Conservation (phyloP, 208 protist genomes). For the Trypanosoma cruzi region DNA sequence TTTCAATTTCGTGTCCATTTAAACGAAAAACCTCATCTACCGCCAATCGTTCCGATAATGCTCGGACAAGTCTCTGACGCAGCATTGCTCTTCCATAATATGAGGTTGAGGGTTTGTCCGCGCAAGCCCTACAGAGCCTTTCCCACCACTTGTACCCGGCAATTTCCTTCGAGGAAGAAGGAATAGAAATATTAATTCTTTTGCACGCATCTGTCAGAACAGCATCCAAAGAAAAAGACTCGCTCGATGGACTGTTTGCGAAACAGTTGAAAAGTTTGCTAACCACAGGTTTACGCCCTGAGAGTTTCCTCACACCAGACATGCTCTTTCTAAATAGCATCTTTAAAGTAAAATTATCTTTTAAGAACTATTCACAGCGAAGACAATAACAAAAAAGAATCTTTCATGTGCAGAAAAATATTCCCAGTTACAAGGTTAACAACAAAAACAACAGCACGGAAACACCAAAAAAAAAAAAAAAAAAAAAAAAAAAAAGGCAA, state of each 20-base stretch:
- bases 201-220: conserved; percentile 67
- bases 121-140: conserved; percentile 82
- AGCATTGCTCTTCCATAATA: conserved; percentile 65
- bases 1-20: conserved; percentile 73
- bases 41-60: conserved; percentile 73
- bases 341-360: background rate
- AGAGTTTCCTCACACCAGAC: conserved; percentile 84
- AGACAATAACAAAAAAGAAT: background rate
- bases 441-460: too few species aligned
- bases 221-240: conserved; percentile 63
- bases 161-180: conserved; percentile 44
- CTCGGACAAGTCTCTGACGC: conserved; percentile 60
- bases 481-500: conserved; percentile 10
- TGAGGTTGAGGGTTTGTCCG: conserved; percentile 58
- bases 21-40: conserved; percentile 83
- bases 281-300: conserved; percentile 40
- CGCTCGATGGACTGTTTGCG: conserved; percentile 27
- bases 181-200: conserved; percentile 46
- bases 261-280: conserved; percentile 47
- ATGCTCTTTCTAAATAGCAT: conserved; percentile 78
- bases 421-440: too few species aligned
- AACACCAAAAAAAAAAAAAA: too few species aligned
- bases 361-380: background rate
- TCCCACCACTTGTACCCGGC: conserved; percentile 76
- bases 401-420: background rate